These are phyloP conservation scores for Microstroma glucosiphilum DNA, from an alignment of 1,284 basidiomycete genomes.

Conservation along the genomic window DNA sequence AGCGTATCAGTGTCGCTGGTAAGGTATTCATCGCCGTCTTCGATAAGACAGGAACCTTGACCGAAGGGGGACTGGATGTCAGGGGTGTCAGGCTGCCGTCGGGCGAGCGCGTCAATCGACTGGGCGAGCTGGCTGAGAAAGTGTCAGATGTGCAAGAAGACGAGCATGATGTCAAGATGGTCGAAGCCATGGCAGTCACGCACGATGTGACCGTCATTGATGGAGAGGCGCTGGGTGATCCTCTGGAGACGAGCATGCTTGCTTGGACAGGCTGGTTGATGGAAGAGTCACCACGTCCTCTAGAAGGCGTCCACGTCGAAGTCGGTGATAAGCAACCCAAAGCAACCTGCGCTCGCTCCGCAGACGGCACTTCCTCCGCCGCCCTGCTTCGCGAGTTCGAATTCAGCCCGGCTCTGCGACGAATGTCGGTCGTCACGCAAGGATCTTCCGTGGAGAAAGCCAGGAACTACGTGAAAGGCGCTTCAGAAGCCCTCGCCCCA, in stretches of 20 bases:
- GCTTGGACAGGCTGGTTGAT: constrained; percentile 23
- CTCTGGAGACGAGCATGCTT: constrained; percentile 29
- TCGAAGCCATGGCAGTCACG: constrained; percentile 21
- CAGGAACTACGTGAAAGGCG: constrained; percentile 23
- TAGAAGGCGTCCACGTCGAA: constrained; percentile 21
- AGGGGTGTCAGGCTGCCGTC: constrained; percentile 16
- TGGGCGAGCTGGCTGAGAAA: constrained; percentile 13
- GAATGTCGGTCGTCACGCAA: constrained; percentile 29
- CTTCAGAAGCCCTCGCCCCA: constrained; percentile 18
- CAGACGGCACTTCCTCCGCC: background rate
- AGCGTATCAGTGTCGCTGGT: constrained; percentile 30
- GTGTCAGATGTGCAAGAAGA: background rate
- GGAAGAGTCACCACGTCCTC: constrained; percentile 11
- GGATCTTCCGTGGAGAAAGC: background rate
- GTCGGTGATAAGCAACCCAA: constrained; percentile 18
- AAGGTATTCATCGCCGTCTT: constrained; percentile 22
- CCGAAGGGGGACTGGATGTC: constrained; percentile 23
- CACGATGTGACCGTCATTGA: constrained; percentile 26
- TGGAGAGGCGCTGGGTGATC: constrained; percentile 24
- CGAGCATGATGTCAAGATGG: constrained; percentile 2
- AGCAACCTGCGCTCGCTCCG: constrained; percentile 21
- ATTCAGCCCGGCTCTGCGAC: constrained; percentile 19
- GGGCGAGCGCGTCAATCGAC: constrained; percentile 7
- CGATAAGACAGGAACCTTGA: constrained; percentile 31
- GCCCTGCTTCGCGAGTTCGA: constrained; percentile 23